Evolutionary conservation across 73 alveolate genomes (phyloP).

Genomic region (Paramecium sexaurelia): DNA sequence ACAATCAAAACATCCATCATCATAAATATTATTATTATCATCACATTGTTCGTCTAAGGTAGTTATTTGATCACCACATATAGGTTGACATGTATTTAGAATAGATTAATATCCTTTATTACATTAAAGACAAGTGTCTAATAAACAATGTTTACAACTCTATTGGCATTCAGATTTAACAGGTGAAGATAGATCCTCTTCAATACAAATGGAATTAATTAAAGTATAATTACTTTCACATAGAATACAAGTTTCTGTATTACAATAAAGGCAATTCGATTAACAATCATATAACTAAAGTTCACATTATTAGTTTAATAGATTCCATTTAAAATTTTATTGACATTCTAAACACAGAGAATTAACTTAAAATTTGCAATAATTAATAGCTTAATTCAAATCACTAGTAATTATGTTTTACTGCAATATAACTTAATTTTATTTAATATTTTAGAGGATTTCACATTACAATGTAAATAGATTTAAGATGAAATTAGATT

Average conservation of each 20-base stretch:
- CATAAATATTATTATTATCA: not conserved
- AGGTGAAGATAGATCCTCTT: not conserved
- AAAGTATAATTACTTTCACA: not conserved
- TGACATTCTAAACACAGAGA: not conserved
- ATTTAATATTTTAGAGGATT: not conserved
- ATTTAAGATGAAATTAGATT: not conserved
- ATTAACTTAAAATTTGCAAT: not conserved
- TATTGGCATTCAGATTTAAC: not conserved
- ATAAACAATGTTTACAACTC: not conserved
- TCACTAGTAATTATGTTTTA: not conserved
- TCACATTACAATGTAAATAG: not conserved
- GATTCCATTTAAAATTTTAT: not conserved
- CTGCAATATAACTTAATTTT: not conserved
- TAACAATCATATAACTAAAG: not conserved
- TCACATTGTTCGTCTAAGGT: slow-evolving; percentile 35
- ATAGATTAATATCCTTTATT: not conserved
- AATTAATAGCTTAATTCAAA: not conserved
- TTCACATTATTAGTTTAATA: not conserved
- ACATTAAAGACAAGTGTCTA: not conserved
- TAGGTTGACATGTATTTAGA: not conserved
- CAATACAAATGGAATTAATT: not conserved
- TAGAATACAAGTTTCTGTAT: not conserved
- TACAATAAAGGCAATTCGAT: not conserved
- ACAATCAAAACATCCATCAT: not conserved
- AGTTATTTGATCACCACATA: slow-evolving; percentile 24